phyloP scores from a whole-genome alignment of 129 eudicot genomes.

The Escallonia herrerae region DNA sequence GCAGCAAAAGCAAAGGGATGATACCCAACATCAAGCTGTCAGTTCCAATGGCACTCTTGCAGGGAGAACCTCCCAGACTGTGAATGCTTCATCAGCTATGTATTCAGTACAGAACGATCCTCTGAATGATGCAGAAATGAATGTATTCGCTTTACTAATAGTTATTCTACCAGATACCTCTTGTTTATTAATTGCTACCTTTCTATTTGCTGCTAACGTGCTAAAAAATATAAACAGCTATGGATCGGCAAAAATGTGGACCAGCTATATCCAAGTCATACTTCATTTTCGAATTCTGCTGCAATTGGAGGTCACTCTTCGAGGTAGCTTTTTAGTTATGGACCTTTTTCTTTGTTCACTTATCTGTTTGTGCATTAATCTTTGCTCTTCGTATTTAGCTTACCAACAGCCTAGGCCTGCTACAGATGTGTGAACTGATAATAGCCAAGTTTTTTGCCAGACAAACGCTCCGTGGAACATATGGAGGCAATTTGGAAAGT shows the following conservation, averaged over 20 bases:
- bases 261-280: conserved; percentile 22
- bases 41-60: conserved; percentile 14
- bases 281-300: conserved; percentile 12
- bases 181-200: not conserved
- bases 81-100: not conserved
- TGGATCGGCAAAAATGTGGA: conserved; percentile 21
- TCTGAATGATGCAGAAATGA: conserved; percentile 40
- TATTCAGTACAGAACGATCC: conserved; percentile 39
- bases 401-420: not conserved
- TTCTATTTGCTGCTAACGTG: not conserved
- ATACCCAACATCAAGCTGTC: conserved; percentile 18
- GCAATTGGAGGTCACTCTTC: conserved; percentile 17
- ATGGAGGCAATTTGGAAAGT: conserved; percentile 13
- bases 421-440: not conserved
- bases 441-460: conserved; percentile 1
- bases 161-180: not conserved
- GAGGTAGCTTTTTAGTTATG: conserved; percentile 1
- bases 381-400: not conserved
- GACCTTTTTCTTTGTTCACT: not conserved
- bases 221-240: conserved; percentile 20
- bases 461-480: conserved; percentile 14
- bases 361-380: not conserved
- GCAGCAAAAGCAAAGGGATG: conserved; percentile 38
- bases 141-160: conserved; percentile 18
- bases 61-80: conserved; percentile 7